A percentile compares a stretch with the other conserved stretches of the same genome.
Evolutionary conservation across 192 early-diverging fungal genomes (phyloP).

Genomic region (Coemansia javaensis): DNA sequence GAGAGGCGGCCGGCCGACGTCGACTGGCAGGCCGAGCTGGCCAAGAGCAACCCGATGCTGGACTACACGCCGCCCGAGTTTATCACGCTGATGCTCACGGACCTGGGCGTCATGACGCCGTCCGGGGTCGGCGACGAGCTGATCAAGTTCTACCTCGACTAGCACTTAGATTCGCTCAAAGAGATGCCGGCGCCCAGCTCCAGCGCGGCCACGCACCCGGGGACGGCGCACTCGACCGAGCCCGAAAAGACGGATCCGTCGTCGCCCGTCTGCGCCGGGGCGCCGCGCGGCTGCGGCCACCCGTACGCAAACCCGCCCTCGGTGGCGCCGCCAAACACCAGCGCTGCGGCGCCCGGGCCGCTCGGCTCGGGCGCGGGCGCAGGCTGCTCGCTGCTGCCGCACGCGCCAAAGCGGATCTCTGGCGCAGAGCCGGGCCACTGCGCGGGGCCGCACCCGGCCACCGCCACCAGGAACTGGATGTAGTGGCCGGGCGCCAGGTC

Average conservation of each 20-base stretch:
- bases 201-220: constrained; percentile 12
- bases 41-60: constrained; percentile 65
- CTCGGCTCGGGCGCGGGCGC: too few relatives aligned
- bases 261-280: neutral
- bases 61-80: constrained; percentile 94
- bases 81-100: constrained; percentile 84
- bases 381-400: too few relatives aligned
- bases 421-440: neutral
- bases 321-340: constrained; percentile 15
- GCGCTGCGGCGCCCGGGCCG: too few relatives aligned
- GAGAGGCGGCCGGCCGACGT: constrained; percentile 22
- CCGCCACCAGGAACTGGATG: constrained; percentile 34
- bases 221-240: constrained; percentile 33
- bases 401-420: neutral
- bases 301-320: constrained; percentile 43
- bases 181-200: neutral
- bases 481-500: constrained; percentile 22
- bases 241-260: constrained; percentile 19
- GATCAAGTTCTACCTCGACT: constrained; percentile 75
- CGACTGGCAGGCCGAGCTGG: constrained; percentile 42
- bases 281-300: neutral
- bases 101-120: constrained; percentile 88
- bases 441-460: too few relatives aligned
- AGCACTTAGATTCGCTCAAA: neutral
- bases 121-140: constrained; percentile 81